These are phyloP conservation scores for Marasmius oreades DNA, from an alignment of 1,284 basidiomycete genomes.

Conservation along the genomic window DNA sequence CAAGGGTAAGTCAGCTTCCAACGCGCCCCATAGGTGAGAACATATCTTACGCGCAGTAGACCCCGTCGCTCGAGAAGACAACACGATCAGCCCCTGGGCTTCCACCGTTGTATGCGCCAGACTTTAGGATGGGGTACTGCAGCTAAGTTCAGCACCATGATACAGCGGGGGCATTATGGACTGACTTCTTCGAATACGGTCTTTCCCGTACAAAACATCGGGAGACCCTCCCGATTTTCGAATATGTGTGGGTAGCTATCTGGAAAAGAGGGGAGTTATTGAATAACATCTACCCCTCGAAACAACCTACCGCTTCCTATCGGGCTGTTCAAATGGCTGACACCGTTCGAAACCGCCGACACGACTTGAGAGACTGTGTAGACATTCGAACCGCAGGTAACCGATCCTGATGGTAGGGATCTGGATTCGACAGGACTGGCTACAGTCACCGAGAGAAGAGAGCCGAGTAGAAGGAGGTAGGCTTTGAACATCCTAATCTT, in stretches of 20 bases:
- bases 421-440: conserved; percentile 12
- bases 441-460: conserved; percentile 9
- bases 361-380: conserved; percentile 18
- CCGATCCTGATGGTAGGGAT: conserved; percentile 19
- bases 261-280: not conserved
- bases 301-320: conserved; percentile 14
- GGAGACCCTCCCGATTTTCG: conserved; percentile 19
- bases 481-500: not conserved
- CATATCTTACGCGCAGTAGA: conserved; percentile 24
- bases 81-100: conserved; percentile 25
- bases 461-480: conserved; percentile 10
- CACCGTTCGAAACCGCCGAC: conserved; percentile 15
- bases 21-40: not conserved
- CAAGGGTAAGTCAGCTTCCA: not conserved
- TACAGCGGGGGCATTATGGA: not conserved
- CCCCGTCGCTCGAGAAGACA: conserved; percentile 21
- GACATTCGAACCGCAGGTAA: conserved; percentile 18
- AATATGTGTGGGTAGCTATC: conserved; percentile 22
- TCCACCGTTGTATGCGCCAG: conserved; percentile 20
- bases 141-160: not conserved
- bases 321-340: conserved; percentile 16
- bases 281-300: not conserved
- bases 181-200: conserved; percentile 12
- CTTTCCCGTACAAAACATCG: conserved; percentile 19
- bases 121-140: conserved; percentile 21